phyloP scores from a whole-genome alignment of 2,329 filamentous ascomycete genomes.

The Penicillium expansum region DNA sequence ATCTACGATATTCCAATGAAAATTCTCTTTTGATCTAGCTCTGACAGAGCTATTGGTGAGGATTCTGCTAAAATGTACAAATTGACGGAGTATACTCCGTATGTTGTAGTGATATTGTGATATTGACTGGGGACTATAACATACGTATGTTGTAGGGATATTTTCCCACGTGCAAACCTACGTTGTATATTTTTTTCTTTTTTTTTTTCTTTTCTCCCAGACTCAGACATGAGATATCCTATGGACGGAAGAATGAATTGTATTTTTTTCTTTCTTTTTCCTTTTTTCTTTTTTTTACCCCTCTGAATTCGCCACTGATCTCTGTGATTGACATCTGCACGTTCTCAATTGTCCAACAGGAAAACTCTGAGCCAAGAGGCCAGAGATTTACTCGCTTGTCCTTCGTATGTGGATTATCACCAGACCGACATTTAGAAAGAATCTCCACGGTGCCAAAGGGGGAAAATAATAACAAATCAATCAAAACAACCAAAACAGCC shows the following conservation, averaged over 20 bases:
- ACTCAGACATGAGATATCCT: background rate
- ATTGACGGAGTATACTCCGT: background rate
- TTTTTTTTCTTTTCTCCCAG: background rate
- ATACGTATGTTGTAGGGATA: background rate
- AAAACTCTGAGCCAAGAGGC: background rate
- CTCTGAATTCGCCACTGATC: background rate
- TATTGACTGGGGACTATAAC: background rate
- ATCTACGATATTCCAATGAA: slow-evolving; percentile 11
- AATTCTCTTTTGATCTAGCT: background rate
- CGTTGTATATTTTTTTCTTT: background rate
- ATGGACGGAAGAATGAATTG: background rate
- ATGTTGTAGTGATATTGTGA: background rate
- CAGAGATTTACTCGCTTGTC: background rate
- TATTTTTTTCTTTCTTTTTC: background rate
- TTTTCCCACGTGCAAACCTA: background rate
- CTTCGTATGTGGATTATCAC: slow-evolving; percentile 4
- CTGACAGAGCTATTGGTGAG: slow-evolving; percentile 9
- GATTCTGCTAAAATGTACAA: slow-evolving; percentile 4
- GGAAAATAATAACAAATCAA: background rate
- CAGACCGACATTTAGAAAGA: slow-evolving; percentile 4
- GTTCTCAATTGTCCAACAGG: background rate
- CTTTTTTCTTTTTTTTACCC: background rate
- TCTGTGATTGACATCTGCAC: background rate
- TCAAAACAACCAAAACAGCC: background rate
- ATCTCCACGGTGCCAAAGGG: slow-evolving; percentile 3